Percentiles rank a stretch among this genome's conserved stretches.
Conservation (phyloP, 139 green algal genomes). For the Chlorella sp. region DNA sequence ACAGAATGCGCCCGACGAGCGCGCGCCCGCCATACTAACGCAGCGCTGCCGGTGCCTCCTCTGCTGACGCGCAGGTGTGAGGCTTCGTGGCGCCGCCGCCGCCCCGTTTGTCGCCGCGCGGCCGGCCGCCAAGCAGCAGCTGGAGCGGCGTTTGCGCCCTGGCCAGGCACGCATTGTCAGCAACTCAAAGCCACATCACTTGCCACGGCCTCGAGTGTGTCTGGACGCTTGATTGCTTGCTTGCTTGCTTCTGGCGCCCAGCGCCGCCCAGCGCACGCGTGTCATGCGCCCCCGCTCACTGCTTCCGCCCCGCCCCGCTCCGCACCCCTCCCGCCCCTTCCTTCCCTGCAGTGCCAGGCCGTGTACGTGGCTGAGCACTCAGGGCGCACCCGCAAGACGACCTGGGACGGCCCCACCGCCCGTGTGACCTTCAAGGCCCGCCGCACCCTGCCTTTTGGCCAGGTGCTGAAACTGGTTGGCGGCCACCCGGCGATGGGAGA, state of each 20-base stretch:
- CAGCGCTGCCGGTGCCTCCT: not conserved
- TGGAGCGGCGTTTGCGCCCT: not conserved
- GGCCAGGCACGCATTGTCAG: not conserved
- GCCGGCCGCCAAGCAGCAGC: not conserved
- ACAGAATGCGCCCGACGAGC: too few species aligned
- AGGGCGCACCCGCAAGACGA: not conserved
- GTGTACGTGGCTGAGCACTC: not conserved
- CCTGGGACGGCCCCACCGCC: constrained; percentile 6
- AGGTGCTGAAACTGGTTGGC: constrained; percentile 20
- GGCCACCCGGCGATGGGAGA: not conserved
- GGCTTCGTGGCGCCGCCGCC: too few species aligned
- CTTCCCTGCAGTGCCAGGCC: not conserved
- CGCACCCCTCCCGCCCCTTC: not conserved
- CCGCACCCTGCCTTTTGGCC: not conserved
- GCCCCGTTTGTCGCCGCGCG: not conserved
- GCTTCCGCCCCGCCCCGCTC: too few species aligned
- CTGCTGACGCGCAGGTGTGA: not conserved
- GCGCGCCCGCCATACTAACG: too few species aligned
- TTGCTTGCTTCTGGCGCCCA: not conserved
- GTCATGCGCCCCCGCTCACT: not conserved
- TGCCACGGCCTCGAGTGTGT: not conserved
- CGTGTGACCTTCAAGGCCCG: not conserved
- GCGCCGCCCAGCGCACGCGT: too few species aligned
- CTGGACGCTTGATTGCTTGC: not conserved
- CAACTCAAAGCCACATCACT: not conserved